phyloP scores from a whole-genome alignment of 2,329 filamentous ascomycete species.

The Fusarium sp. region DNA sequence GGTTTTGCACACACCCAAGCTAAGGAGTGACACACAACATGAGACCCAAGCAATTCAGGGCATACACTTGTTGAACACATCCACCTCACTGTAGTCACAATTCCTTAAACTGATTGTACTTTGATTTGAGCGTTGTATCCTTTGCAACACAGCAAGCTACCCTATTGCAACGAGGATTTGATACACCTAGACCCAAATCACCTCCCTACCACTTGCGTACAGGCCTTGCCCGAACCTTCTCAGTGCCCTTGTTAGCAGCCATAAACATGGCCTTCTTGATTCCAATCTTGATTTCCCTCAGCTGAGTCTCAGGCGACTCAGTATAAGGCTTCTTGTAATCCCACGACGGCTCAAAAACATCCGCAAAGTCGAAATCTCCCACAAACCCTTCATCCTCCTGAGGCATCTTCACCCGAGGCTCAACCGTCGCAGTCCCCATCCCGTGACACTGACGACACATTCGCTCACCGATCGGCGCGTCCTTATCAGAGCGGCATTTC shows the following conservation, averaged over 20 bases:
- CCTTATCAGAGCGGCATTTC: constrained; percentile 40
- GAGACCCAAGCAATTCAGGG: not conserved
- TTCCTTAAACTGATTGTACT: not conserved
- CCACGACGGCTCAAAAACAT: constrained; percentile 8
- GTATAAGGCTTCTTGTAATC: not conserved
- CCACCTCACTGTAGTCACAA: not conserved
- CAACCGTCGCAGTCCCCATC: not conserved
- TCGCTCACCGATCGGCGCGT: constrained; percentile 27
- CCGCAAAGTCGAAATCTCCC: constrained; percentile 21
- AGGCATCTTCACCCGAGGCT: not conserved
- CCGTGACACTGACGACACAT: constrained; percentile 29
- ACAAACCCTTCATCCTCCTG: not conserved
- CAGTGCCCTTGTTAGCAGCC: constrained; percentile 15
- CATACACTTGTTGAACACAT: not conserved
- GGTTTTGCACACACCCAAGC: not conserved
- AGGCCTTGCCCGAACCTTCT: not conserved
- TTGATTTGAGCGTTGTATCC: not conserved
- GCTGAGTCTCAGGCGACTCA: constrained; percentile 9
- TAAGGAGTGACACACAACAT: not conserved
- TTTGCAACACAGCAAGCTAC: not conserved
- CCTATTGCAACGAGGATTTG: not conserved
- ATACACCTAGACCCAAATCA: not conserved
- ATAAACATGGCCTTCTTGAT: constrained; percentile 31
- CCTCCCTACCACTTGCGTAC: not conserved
- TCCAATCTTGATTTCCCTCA: constrained; percentile 17